phyloP scores from a whole-genome alignment of 2,329 filamentous ascomycete species.

The Penicillium sp. region DNA sequence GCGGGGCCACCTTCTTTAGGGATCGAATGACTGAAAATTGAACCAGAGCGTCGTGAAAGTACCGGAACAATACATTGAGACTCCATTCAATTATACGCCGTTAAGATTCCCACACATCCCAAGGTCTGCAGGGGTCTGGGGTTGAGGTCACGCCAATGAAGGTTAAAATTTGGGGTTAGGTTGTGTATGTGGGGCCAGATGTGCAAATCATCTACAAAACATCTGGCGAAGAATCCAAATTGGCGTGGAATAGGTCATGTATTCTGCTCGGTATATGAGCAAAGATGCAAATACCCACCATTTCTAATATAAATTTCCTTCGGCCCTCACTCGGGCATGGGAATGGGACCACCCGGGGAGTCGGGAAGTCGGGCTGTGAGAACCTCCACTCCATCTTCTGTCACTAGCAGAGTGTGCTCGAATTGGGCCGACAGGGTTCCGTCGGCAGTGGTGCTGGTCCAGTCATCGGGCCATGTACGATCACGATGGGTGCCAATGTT shows the following conservation, averaged over 20 bases:
- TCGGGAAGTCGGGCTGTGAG: slow-evolving; percentile 71
- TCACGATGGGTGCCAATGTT: slow-evolving; percentile 87
- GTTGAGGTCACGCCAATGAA: not conserved
- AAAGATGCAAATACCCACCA: not conserved
- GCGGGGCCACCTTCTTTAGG: not conserved
- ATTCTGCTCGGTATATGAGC: not conserved
- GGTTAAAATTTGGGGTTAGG: not conserved
- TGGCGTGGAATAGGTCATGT: not conserved
- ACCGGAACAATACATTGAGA: too few relatives aligned
- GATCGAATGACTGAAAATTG: too few relatives aligned
- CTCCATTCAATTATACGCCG: too few relatives aligned
- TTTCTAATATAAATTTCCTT: slow-evolving; percentile 9
- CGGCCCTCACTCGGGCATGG: slow-evolving; percentile 50
- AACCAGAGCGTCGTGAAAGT: too few relatives aligned
- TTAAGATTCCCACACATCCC: not conserved
- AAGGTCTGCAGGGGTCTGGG: not conserved
- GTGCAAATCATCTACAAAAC: not conserved
- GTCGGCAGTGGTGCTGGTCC: slow-evolving; percentile 92
- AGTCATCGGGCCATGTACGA: slow-evolving; percentile 97
- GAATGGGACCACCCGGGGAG: slow-evolving; percentile 72
- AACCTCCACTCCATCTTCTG: slow-evolving; percentile 77
- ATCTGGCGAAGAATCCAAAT: not conserved
- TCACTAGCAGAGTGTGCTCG: slow-evolving; percentile 83
- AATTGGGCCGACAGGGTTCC: slow-evolving; percentile 92
- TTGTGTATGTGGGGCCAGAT: not conserved